Evolutionary conservation across 441 rosid species (phyloP).

Genomic region (Breynia disticha): DNA sequence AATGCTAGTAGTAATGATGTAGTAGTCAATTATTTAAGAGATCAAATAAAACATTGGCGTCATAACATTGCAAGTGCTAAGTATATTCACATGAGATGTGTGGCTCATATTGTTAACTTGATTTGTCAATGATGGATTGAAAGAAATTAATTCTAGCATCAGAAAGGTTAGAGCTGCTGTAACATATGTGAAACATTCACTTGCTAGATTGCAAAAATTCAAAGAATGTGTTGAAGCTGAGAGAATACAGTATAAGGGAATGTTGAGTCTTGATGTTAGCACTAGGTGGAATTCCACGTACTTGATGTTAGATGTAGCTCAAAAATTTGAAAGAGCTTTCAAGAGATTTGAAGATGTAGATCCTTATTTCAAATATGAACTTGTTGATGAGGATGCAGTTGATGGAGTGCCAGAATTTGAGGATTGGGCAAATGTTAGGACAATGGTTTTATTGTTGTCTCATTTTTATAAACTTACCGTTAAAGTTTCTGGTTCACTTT

Average conservation of each 20-base stretch:
- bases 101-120: background rate
- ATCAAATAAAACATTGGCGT: no score
- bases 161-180: background rate
- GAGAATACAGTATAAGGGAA: background rate
- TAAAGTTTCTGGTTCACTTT: no score
- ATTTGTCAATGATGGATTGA: conserved; percentile 1
- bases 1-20: background rate
- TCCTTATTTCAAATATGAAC: no score
- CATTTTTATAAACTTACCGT: no score
- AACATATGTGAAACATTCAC: background rate
- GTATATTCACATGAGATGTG: background rate
- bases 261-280: conserved; percentile 1
- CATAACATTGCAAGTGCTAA: background rate
- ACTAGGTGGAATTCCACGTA: conserved; percentile 11
- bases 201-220: background rate
- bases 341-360: no score
- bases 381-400: no score
- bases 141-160: background rate
- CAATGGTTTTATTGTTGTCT: no score
- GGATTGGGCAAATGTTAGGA: no score
- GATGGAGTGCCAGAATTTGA: no score
- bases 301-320: conserved; percentile 2
- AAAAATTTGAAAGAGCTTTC: conserved; percentile 7
- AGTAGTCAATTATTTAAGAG: background rate
- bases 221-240: background rate